Evolutionary conservation across 164 flowering plant genomes (phyloP).

Genomic region (Piper longum): DNA sequence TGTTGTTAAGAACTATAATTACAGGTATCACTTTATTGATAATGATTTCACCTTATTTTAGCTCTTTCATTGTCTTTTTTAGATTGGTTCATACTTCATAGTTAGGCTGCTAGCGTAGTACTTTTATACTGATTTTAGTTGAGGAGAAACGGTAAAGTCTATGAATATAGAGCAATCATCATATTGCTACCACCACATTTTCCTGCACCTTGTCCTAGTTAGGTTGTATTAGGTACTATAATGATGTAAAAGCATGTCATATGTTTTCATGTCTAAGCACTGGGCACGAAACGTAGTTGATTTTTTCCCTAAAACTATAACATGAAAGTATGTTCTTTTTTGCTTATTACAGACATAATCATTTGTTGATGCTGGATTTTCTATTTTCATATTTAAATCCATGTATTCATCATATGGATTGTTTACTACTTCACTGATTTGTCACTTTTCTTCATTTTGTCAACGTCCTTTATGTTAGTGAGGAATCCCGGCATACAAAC

Average conservation of each 20-base stretch:
- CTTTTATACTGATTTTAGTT: too few relatives aligned
- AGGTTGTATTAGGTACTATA: neutral
- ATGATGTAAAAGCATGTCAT: neutral
- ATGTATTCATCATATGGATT: too few relatives aligned
- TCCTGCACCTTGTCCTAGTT: neutral
- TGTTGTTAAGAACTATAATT: conserved; percentile 88
- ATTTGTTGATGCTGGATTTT: neutral
- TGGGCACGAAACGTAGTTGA: neutral
- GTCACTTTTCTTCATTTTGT: neutral
- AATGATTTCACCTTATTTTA: too few relatives aligned
- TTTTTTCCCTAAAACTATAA: too few relatives aligned
- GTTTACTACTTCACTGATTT: neutral
- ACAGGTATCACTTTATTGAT: conserved; percentile 36
- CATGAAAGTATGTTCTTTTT: neutral
- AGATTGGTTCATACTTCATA: too few relatives aligned
- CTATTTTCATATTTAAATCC: neutral
- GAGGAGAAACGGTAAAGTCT: too few relatives aligned
- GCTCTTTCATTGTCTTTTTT: too few relatives aligned
- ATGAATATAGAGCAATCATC: too few relatives aligned
- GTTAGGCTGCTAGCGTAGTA: too few relatives aligned
- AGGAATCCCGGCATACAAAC: conserved; percentile 76
- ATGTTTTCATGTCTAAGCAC: neutral
- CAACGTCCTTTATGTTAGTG: conserved; percentile 27
- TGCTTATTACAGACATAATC: too few relatives aligned
- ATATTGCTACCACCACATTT: too few relatives aligned